Evolutionary conservation across 257 asterid genomes (phyloP).

Genomic region (Salvia miltiorrhiza): DNA sequence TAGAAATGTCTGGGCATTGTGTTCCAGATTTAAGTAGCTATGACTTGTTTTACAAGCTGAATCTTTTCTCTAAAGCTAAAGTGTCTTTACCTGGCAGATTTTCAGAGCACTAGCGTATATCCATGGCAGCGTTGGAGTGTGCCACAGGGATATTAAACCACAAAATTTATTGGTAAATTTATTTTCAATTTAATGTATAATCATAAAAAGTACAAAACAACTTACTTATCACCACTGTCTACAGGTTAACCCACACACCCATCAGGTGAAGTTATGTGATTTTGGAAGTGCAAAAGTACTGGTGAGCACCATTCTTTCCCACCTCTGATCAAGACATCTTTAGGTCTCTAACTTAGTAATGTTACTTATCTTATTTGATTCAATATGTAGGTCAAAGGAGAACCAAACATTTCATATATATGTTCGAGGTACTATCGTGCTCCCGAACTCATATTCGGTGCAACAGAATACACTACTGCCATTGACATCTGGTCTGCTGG

Average conservation of each 20-base stretch:
- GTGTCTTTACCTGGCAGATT: conserved; percentile 38
- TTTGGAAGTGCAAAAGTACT: conserved; percentile 94
- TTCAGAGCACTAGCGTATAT: conserved; percentile 70
- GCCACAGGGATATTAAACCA: conserved; percentile 91
- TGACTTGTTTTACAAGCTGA: not conserved
- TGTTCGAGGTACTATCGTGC: no score
- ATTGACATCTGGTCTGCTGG: no score
- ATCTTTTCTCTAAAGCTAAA: not conserved
- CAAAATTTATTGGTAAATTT: conserved; percentile 68
- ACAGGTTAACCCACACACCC: conserved; percentile 88
- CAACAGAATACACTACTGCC: no score
- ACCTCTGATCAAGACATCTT: not conserved
- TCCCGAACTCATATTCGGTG: no score
- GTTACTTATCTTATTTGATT: conserved; percentile 8
- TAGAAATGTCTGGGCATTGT: not conserved
- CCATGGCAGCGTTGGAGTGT: conserved; percentile 78
- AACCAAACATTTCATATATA: no score
- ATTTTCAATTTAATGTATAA: not conserved
- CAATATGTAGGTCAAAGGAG: no score
- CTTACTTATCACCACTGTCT: conserved; percentile 2
- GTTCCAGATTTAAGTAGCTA: not conserved
- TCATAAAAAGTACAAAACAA: not conserved
- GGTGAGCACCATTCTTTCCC: conserved; percentile 30
- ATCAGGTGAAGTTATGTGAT: conserved; percentile 89
- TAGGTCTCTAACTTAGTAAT: not conserved